Base-by-base conservation (phyloP, 2,329 filamentous ascomycete genomes). In the Epichloe sibirici region DNA sequence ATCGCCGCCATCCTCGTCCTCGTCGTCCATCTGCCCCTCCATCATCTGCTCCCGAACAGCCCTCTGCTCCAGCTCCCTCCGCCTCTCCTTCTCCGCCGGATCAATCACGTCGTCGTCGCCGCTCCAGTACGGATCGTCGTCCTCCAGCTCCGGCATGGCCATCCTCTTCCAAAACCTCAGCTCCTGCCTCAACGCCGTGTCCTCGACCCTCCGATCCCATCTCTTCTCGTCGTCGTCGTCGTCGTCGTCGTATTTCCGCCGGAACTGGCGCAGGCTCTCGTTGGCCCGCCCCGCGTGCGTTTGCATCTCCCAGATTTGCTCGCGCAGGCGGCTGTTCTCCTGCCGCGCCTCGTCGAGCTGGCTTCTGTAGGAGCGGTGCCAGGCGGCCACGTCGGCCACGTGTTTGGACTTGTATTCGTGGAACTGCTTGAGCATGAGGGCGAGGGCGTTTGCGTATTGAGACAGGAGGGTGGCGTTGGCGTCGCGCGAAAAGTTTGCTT, bases 241-340 rank as follows among this genome's bases (percentile, higher is more conserved):
- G 54, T 82, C 73, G 57, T 81, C 78, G 57, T 82, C 76, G 60
- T 79, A 77, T 51, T 69, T 70, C 45, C 73, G 69, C 49, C 81
- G 73, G 58, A 83, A 82, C 39, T 73, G 66, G 40, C 81, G 77
- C 52, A 85, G 67, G 55, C 71, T 65, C 53, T 77, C 76, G 61
- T 83, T 83, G 23, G 80, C 81, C 12, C 68, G 70, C 46, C 72
- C 72, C 25, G 82, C 81, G 58, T 79, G 76, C 42, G 74, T 73
- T 61, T 83, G 78, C 78, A 83, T 82, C 58, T 82, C 78, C 74
- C 79, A 82, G 59, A 85, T 82, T 65, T 84, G 79, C 59, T 82
- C 78, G 50, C 81, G 78, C 49, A 85, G 72, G 2, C 75, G 73
- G 55, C 73, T 73, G 61, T 85, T 85, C 68, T 84, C 81, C 57